Evolutionary conservation across 345 rosid genomes (phyloP).

Genomic region (Chamaenerion angustifolium): DNA sequence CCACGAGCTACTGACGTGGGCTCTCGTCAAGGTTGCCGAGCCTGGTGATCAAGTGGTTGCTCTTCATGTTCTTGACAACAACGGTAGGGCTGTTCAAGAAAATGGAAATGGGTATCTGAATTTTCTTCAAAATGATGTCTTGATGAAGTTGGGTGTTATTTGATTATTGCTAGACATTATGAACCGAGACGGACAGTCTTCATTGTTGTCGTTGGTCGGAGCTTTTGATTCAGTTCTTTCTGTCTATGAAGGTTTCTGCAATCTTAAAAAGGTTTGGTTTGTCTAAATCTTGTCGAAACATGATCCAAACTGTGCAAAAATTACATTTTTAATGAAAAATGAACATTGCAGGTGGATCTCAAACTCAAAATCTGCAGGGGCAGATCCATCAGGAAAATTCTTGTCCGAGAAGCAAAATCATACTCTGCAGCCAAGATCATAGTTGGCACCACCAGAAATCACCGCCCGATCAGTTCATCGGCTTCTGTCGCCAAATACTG

Average conservation of each 20-base stretch:
- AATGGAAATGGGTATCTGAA: not conserved
- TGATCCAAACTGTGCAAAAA: not conserved
- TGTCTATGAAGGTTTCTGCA: constrained; percentile 95
- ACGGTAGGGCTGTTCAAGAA: constrained; percentile 21
- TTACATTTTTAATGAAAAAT: not conserved
- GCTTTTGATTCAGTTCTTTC: constrained; percentile 76
- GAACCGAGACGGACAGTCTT: constrained; percentile 51
- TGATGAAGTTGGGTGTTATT: not conserved
- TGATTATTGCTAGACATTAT: constrained; percentile 23
- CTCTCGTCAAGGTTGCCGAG: constrained; percentile 69
- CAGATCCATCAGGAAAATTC: constrained; percentile 36
- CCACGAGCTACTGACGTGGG: constrained; percentile 81
- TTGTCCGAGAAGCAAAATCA: constrained; percentile 70
- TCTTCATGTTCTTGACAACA: constrained; percentile 55
- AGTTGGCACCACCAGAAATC: constrained; percentile 44
- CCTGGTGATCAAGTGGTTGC: constrained; percentile 83
- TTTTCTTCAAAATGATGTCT: not conserved
- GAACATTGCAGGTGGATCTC: constrained; percentile 62
- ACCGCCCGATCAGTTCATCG: constrained; percentile 43
- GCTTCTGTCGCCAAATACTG: constrained; percentile 75
- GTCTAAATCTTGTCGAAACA: not conserved
- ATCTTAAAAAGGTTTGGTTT: constrained; percentile 65
- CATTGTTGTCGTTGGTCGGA: constrained; percentile 69
- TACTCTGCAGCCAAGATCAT: constrained; percentile 47
- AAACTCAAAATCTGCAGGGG: constrained; percentile 90